These are phyloP conservation scores for Beverwykella pulmonaria DNA, from an alignment of 495 filamentous ascomycete species.

Conservation along the genomic window DNA sequence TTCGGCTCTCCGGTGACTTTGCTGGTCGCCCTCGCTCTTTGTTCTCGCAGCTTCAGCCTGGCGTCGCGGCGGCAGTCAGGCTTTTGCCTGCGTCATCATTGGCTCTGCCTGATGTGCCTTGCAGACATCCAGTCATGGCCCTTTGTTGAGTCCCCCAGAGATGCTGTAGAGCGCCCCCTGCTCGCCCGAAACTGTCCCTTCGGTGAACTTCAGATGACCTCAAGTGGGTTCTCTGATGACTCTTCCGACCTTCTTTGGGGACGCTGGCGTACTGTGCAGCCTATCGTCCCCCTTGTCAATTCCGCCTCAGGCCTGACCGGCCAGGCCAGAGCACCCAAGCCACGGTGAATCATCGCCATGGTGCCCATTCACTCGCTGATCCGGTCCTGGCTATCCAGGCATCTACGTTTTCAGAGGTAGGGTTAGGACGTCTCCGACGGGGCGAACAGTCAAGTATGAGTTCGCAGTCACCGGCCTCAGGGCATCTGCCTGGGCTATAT, in stretches of 20 bases:
- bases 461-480: slow-evolving; percentile 33
- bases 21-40: slow-evolving; percentile 5
- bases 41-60: slow-evolving; percentile 30
- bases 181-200: slow-evolving; percentile 13
- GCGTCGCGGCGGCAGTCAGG: neutral
- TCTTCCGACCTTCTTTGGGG: slow-evolving; percentile 3
- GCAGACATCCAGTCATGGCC: slow-evolving; percentile 23
- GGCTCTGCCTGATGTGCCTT: slow-evolving; percentile 36
- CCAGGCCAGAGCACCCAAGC: slow-evolving; percentile 12
- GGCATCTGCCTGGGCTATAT: slow-evolving; percentile 36
- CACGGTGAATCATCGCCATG: slow-evolving; percentile 34
- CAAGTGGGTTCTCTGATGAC: slow-evolving; percentile 25
- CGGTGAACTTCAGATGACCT: slow-evolving; percentile 15
- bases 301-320: slow-evolving; percentile 31
- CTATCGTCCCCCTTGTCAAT: slow-evolving; percentile 16
- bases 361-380: slow-evolving; percentile 31
- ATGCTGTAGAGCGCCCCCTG: slow-evolving; percentile 3
- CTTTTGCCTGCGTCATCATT: neutral
- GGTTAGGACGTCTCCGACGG: slow-evolving; percentile 19
- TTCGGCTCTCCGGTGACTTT: slow-evolving; percentile 25
- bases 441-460: slow-evolving; percentile 18
- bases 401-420: slow-evolving; percentile 23
- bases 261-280: slow-evolving; percentile 17
- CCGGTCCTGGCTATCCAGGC: slow-evolving; percentile 31
- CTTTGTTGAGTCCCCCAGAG: slow-evolving; percentile 12